A percentile compares a stretch with the other conserved stretches of the same genome.
Conservation (phyloP, 441 rosid genomes). For the Mallotus repandus region DNA sequence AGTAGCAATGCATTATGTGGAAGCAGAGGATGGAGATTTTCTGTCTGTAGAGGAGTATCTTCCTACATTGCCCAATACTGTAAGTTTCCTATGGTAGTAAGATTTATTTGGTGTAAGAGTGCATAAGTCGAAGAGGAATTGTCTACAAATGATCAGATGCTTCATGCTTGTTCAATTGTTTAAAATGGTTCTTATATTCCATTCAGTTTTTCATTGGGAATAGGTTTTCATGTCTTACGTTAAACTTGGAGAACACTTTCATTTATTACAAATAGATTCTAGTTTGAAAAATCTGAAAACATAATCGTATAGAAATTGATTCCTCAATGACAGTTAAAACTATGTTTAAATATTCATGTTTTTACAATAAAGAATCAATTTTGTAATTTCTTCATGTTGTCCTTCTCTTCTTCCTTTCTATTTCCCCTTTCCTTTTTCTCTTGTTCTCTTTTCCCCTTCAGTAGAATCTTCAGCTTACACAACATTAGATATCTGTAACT, state of each 20-base stretch:
- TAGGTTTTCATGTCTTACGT: background rate
- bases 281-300: background rate
- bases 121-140: background rate
- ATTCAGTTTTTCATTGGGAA: background rate
- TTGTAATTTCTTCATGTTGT: too few relatives aligned
- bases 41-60: constrained; percentile 74
- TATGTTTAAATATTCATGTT: background rate
- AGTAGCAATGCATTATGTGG: constrained; percentile 83
- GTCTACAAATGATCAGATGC: background rate
- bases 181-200: background rate
- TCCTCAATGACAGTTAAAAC: background rate
- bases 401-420: too few relatives aligned
- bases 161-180: background rate
- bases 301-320: background rate
- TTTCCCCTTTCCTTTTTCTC: background rate
- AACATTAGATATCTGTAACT: background rate
- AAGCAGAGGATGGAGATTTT: constrained; percentile 68
- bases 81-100: constrained; percentile 40
- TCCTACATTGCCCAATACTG: constrained; percentile 77
- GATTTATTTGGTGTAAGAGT: background rate
- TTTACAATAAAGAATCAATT: background rate
- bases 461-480: background rate
- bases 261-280: background rate
- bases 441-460: background rate
- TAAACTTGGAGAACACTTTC: background rate